Evolutionary conservation across 805 yeast genomes (phyloP), one percentile per base, ranked within the genome.

Genomic region (Ogataea angusta): DNA sequence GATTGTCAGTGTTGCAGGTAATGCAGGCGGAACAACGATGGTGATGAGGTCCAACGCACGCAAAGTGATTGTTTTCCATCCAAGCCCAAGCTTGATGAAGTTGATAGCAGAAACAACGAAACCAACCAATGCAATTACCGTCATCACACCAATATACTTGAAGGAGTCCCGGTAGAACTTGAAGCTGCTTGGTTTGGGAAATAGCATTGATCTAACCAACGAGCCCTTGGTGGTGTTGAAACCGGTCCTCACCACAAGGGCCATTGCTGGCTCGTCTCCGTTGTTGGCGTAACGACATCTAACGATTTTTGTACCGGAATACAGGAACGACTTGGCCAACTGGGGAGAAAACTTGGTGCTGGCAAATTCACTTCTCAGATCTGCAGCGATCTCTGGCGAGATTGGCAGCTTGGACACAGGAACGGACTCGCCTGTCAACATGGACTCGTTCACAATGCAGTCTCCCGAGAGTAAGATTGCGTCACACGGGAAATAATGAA

Each of bases 371-470:
- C 70, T 70, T 2, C 78, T 68, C 35, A 86, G 60, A 15, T 68
- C 67, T n/a, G 64, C 64, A 28, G 88, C 74, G 0, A 81, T 70
- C 7, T 81, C 89, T 12, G 74, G 71, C 1, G 72, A 65, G 2
- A 93, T 87, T 2, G 85, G 74, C 9, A 70, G 47, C 60, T 93
- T 93, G 0, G 96, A 78, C 2, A 93, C 96, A 0, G 99, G 99
- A 1, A 93, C 97, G 38, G 96, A 88, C 61, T 93, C 99, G 28
- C 99, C 99, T 0, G 99, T 93, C 15, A 93, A 72, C 96, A 93
- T 93, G 5, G 97, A 85, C 59, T 93, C 99, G 61, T 93, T 93
- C n/a, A 93, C 85, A 40, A 93, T 89, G 59, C 95, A 86, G 58
- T 90, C 98, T 37, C 99, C 99, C 24, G 89, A 78, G 14, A 91